Evolutionary conservation across 2,329 filamentous ascomycete species (phyloP), one percentile per base, ranked within the genome.

Genomic region (Monosporascus sp.): DNA sequence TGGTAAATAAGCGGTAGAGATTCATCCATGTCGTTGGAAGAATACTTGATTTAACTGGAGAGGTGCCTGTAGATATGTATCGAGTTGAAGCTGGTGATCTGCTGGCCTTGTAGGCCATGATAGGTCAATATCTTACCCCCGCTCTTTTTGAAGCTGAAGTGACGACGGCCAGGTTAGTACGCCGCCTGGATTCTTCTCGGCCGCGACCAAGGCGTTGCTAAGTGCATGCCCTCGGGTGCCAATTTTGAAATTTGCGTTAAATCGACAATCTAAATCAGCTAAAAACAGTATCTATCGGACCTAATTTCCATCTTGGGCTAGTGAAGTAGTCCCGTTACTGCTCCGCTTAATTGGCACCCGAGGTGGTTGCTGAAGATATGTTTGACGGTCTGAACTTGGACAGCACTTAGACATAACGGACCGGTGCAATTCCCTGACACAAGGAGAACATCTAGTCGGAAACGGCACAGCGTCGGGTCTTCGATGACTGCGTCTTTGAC

Each of bases 41-140:
- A 54, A 1, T 69, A 61, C 2, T 57, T 59, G 72, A 77, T 76
- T 0, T 70, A 75, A 9, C 60, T 22, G 9, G 68, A 64, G 11
- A 79, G 71, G 49, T 77, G 69, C 45, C 75, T 63, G 63, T 79
- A 79, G 65, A 79, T 77, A 22, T 73, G 64, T 14, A 72, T 69
- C 17, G 70, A 73, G 61, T 75, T 77, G 17, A 72, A 70, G 17
- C 69, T 72, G 5, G 70, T 68, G 60, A 79, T 77, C 54, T 77
- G 68, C 26, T 65, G 68, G 57, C 79, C 76, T 53, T 71, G 69
- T 31, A 67, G 66, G 11, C 76, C 76, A 52, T 76, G 58, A 26
- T 50, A 57, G 3, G 55, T 44, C 24, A 64, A 20, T 27, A 79
- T 58, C 61, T 78, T 79, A 20, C 68, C 69, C 22, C 74, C 73